A percentile compares a stretch with the other conserved stretches of the same genome.
These are phyloP conservation scores for Papilionanthe hybrid DNA, from an alignment of 116 monocot genomes.

Conservation along the genomic window DNA sequence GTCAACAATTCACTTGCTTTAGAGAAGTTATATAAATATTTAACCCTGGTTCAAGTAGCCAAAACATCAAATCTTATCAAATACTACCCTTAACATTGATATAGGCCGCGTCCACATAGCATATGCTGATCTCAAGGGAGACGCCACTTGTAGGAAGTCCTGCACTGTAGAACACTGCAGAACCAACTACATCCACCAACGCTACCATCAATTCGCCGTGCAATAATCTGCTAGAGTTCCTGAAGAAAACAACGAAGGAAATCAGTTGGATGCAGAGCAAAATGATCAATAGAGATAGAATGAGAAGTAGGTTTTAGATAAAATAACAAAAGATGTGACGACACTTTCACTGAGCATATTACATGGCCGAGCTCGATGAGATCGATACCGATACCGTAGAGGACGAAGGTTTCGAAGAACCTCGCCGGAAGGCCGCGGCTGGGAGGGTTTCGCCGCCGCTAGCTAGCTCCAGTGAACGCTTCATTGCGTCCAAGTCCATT, in stretches of 20 bases:
- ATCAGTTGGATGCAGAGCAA: background rate
- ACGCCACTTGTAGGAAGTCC: slow-evolving; percentile 48
- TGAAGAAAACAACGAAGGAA: slow-evolving; percentile 9
- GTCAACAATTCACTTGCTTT: no score
- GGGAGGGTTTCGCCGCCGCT: no score
- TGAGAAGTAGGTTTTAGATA: background rate
- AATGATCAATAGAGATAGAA: background rate
- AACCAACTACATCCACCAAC: slow-evolving; percentile 62
- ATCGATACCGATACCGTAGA: slow-evolving; percentile 48
- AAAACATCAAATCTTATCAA: background rate
- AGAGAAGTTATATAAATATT: no score
- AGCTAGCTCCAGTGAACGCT: no score
- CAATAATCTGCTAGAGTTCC: slow-evolving; percentile 58
- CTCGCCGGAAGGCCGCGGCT: slow-evolving; percentile 18
- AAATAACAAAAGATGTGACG: slow-evolving; percentile 52
- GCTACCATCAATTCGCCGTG: slow-evolving; percentile 63
- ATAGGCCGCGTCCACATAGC: slow-evolving; percentile 52
- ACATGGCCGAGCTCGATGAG: slow-evolving; percentile 59
- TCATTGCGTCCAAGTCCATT: no score
- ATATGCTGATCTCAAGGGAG: slow-evolving; percentile 69
- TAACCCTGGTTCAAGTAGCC: no score
- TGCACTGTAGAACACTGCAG: slow-evolving; percentile 36
- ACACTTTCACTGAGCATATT: slow-evolving; percentile 70
- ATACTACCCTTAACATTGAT: slow-evolving; percentile 35
- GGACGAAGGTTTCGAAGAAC: slow-evolving; percentile 48